Percentiles rank a stretch among this genome's conserved stretches.
phyloP scores from a whole-genome alignment of 2,329 filamentous ascomycete genomes.

The Cladosporium oxysporum region DNA sequence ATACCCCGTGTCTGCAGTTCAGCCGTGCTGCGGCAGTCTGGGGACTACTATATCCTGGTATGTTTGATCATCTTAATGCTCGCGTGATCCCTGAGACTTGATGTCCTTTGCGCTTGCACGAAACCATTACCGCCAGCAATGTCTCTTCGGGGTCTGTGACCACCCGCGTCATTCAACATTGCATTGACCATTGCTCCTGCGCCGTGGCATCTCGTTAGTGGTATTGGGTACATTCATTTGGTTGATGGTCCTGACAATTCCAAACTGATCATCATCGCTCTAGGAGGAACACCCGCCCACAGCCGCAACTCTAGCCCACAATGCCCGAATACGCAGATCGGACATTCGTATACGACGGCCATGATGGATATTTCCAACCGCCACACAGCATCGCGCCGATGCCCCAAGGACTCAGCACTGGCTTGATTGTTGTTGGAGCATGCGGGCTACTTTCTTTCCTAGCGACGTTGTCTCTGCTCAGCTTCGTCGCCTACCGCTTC shows the following conservation, averaged over 20 bases:
- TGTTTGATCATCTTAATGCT: not conserved
- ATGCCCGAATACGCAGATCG: not conserved
- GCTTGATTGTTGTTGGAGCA: conserved; percentile 10
- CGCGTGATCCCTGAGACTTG: not conserved
- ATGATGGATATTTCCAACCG: conserved; percentile 11
- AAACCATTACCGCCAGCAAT: not conserved
- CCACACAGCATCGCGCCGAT: conserved; percentile 17
- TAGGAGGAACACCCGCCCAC: not conserved
- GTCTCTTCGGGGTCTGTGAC: not conserved
- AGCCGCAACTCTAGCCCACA: not conserved
- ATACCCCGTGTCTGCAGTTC: not conserved
- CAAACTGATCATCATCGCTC: not conserved
- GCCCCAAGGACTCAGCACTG: conserved; percentile 6
- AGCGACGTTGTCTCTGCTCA: conserved; percentile 31
- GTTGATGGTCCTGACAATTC: not conserved
- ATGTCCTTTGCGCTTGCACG: not conserved
- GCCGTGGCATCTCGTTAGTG: not conserved
- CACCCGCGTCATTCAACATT: not conserved
- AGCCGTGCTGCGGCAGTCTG: conserved; percentile 2
- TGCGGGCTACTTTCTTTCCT: conserved; percentile 16
- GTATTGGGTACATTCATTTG: not conserved
- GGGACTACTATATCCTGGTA: conserved; percentile 4
- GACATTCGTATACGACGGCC: conserved; percentile 8
- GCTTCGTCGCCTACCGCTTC: conserved; percentile 36
- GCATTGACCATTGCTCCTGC: not conserved